A percentile compares a stretch with the other conserved stretches of the same genome.
Conservation (phyloP, 208 protist genomes). For the Leishmania lainsoni region DNA sequence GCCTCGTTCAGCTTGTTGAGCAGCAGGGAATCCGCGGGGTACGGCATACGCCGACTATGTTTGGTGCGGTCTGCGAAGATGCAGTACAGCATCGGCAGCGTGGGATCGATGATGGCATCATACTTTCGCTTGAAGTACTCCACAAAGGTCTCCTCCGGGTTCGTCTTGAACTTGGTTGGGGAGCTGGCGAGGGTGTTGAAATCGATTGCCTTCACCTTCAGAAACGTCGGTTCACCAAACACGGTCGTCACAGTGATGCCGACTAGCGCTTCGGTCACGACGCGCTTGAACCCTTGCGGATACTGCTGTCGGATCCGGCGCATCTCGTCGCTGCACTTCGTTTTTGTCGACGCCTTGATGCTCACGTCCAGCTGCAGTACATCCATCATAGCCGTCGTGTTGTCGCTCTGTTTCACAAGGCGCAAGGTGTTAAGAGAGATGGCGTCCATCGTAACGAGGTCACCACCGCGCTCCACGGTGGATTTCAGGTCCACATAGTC, state of each 20-base stretch:
- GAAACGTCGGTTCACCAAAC: constrained; percentile 25
- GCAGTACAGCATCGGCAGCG: constrained; percentile 31
- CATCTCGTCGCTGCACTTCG: constrained; percentile 20
- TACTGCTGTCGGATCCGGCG: constrained; percentile 3
- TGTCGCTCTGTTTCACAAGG: constrained; percentile 11
- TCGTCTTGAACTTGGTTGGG: constrained; percentile 16
- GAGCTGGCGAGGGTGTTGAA: constrained; percentile 22
- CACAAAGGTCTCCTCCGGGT: constrained; percentile 35
- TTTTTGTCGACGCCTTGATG: constrained; percentile 18
- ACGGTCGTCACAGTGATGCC: constrained; percentile 27
- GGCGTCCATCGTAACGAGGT: constrained; percentile 38
- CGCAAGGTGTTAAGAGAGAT: constrained; percentile 33
- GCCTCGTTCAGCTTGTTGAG: constrained; percentile 32
- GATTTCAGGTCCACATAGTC: constrained; percentile 31
- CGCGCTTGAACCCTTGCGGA: constrained; percentile 9
- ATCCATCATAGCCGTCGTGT: constrained; percentile 12
- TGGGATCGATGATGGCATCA: constrained; percentile 30
- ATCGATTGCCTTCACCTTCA: constrained; percentile 34
- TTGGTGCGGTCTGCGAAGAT: constrained; percentile 14
- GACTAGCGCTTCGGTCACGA: constrained; percentile 13
- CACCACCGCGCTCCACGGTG: constrained; percentile 8
- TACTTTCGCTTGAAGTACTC: constrained; percentile 52
- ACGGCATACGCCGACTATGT: constrained; percentile 20
- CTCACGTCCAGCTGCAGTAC: constrained; percentile 48
- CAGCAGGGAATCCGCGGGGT: constrained; percentile 50